These are phyloP conservation scores for Plasmodium relictum DNA, from an alignment of 169 alveolate species.

Conservation along the genomic window DNA sequence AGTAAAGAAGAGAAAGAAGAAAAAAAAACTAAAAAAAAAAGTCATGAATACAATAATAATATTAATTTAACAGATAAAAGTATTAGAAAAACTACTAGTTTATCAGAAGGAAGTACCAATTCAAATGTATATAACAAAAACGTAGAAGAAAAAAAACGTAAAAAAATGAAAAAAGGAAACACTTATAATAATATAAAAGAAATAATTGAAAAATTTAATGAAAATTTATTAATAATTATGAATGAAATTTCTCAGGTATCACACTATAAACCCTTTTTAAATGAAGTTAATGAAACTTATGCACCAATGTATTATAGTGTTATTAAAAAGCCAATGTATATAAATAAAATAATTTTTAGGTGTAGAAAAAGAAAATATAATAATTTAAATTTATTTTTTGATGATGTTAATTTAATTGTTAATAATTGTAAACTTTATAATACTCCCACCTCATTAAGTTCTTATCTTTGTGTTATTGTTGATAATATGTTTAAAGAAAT, in stretches of 20 bases:
- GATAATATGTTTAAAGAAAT: constrained; percentile 61
- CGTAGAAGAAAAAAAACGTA: constrained; percentile 7
- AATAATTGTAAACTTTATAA: constrained; percentile 66
- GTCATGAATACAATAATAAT: background rate
- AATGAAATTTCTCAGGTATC: constrained; percentile 15
- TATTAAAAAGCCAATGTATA: constrained; percentile 71
- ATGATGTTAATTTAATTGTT: constrained; percentile 67
- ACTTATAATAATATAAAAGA: constrained; percentile 70
- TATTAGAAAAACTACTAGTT: constrained; percentile 5
- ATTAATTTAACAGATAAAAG: background rate
- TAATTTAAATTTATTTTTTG: constrained; percentile 56
- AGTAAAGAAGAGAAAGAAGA: constrained; percentile 1
- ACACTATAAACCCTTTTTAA: constrained; percentile 69
- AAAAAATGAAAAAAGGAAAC: constrained; percentile 58
- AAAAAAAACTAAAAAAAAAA: background rate
- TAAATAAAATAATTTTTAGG: constrained; percentile 62
- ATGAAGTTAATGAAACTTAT: constrained; percentile 74
- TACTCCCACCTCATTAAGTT: constrained; percentile 70
- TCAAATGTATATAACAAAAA: constrained; percentile 17
- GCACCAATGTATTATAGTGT: constrained; percentile 76
- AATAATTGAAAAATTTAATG: constrained; percentile 65
- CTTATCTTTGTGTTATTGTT: constrained; percentile 69
- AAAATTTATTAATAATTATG: constrained; percentile 30
- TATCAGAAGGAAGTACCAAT: background rate
- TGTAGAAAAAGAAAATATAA: constrained; percentile 72